A percentile compares a stretch with the other conserved stretches of the same genome.
These are phyloP conservation scores for Cercospora sp. DNA, from an alignment of 2,329 filamentous ascomycete genomes.

Conservation along the genomic window DNA sequence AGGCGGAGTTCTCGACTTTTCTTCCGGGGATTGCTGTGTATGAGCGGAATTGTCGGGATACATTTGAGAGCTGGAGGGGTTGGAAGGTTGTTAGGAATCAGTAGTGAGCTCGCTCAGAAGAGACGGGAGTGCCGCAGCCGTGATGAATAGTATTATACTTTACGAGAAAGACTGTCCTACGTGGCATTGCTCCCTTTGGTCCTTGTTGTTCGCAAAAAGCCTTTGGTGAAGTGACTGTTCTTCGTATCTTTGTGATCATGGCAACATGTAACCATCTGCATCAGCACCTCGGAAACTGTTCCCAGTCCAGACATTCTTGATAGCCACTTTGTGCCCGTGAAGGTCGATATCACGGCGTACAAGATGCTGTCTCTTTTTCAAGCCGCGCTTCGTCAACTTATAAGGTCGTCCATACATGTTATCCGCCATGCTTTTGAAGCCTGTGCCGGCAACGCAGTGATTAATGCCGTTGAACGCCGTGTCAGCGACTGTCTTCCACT, in stretches of 20 bases:
- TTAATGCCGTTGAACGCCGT: conserved; percentile 36
- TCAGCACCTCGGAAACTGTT: conserved; percentile 27
- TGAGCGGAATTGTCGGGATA: conserved; percentile 43
- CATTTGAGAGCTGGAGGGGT: conserved; percentile 41
- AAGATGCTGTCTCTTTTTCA: conserved; percentile 20
- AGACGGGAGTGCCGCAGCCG: neutral
- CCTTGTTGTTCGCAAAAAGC: too few species aligned
- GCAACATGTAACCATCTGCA: conserved; percentile 12
- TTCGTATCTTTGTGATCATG: neutral
- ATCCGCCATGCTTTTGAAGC: neutral
- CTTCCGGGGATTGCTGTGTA: conserved; percentile 43
- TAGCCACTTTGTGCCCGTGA: conserved; percentile 23
- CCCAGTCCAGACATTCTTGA: conserved; percentile 31
- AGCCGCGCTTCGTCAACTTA: neutral
- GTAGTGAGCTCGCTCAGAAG: neutral
- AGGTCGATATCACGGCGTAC: conserved; percentile 30
- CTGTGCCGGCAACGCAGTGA: conserved; percentile 37
- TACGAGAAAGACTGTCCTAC: neutral
- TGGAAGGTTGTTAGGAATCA: conserved; percentile 31
- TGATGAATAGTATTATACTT: neutral
- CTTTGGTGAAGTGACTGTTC: neutral
- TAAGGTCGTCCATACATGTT: conserved; percentile 17
- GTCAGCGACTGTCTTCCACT: conserved; percentile 49
- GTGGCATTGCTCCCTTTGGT: too few species aligned
- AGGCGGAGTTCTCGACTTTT: conserved; percentile 44